Percentiles rank a stretch among this genome's conserved stretches.
Evolutionary conservation across 2,329 filamentous ascomycete genomes (phyloP).

Genomic region (Leptographium procerum): DNA sequence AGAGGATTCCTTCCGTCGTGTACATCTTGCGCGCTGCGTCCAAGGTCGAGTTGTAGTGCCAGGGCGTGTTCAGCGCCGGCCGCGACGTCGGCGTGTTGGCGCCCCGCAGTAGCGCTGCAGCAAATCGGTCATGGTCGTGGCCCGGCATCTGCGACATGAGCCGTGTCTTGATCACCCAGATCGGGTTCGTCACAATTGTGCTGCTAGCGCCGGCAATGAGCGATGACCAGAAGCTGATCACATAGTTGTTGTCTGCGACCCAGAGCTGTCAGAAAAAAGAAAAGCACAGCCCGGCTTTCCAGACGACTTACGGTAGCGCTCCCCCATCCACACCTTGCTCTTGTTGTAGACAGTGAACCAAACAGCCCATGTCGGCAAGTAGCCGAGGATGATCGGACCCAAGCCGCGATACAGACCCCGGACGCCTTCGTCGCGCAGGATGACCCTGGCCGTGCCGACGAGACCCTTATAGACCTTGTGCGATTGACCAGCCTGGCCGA

Average conservation of each 20-base stretch:
- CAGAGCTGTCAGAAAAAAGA: background rate
- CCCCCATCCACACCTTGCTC: constrained; percentile 62
- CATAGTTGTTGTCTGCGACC: constrained; percentile 55
- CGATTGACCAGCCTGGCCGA: constrained; percentile 15
- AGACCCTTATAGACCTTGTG: constrained; percentile 71
- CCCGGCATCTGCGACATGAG: constrained; percentile 77
- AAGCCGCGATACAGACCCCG: constrained; percentile 87
- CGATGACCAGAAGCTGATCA: constrained; percentile 80
- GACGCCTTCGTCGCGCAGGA: constrained; percentile 80
- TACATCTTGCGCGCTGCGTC: constrained; percentile 98
- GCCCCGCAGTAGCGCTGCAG: constrained; percentile 27
- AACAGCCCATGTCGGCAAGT: constrained; percentile 95
- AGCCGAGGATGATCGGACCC: constrained; percentile 88
- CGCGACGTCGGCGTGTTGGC: constrained; percentile 43
- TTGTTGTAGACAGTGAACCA: constrained; percentile 96
- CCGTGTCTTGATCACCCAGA: constrained; percentile 98
- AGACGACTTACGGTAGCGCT: constrained; percentile 48
- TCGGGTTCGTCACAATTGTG: constrained; percentile 90
- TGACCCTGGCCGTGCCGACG: constrained; percentile 72
- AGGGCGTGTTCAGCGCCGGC: constrained; percentile 53
- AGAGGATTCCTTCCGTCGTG: constrained; percentile 69
- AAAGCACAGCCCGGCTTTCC: no score
- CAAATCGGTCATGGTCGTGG: constrained; percentile 34
- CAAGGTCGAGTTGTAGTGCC: constrained; percentile 82
- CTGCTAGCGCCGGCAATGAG: constrained; percentile 85